phyloP scores from a whole-genome alignment of 2,329 filamentous ascomycete genomes.

The Aspergillus sp. region DNA sequence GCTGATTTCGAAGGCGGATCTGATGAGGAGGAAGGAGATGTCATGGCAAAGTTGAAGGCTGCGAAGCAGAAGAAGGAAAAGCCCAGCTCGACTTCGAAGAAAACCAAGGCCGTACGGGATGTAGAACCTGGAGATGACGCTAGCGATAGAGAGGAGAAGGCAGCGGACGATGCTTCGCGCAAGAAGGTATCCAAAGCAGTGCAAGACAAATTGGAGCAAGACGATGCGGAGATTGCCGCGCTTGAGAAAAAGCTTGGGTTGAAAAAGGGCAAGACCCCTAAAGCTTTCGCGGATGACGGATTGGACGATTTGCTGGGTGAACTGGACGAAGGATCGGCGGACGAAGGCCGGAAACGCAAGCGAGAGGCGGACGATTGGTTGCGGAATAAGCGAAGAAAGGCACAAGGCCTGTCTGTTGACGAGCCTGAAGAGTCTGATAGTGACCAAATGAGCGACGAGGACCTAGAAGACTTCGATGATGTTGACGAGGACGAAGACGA shows the following conservation, averaged over 20 bases:
- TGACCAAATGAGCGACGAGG: constrained; percentile 24
- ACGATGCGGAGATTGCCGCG: constrained; percentile 84
- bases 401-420: constrained; percentile 32
- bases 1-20: constrained; percentile 19
- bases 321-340: constrained; percentile 56
- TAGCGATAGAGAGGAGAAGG: constrained; percentile 23
- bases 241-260: constrained; percentile 87
- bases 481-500: neutral
- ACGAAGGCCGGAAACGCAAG: constrained; percentile 55
- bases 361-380: constrained; percentile 65
- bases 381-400: constrained; percentile 57
- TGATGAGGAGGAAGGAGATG: constrained; percentile 9
- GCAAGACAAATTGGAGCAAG: constrained; percentile 68
- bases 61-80: constrained; percentile 22
- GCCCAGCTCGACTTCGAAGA: constrained; percentile 41
- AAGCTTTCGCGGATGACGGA: constrained; percentile 77
- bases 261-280: constrained; percentile 71
- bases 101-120: constrained; percentile 24
- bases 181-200: constrained; percentile 42
- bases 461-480: constrained; percentile 30
- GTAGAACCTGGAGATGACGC: constrained; percentile 29
- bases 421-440: constrained; percentile 30
- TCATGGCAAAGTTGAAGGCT: constrained; percentile 21
- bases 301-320: constrained; percentile 75
- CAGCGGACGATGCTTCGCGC: neutral